These are phyloP conservation scores for barley (Hordeum vulgare) DNA, from an alignment of 176 grass and related monocot species.

Conservation along the genomic window MorexV3_pseudomolecules_assembly NC_058519.1:9270097-9270596, in stretches of 20 bases:
- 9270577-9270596: background rate
- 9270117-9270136: background rate
- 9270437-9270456: background rate
- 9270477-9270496: accelerated
- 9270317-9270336: background rate
- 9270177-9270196: accelerated
- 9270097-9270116: accelerated
- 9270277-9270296: accelerated
- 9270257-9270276: too few relatives aligned
- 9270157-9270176: background rate
- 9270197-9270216: too few relatives aligned
- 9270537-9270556: accelerated
- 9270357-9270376: background rate
- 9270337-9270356: background rate
- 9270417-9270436: background rate
- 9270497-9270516: background rate
- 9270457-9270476: background rate
- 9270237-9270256: too few relatives aligned
- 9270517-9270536: background rate
- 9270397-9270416: accelerated
- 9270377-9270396: background rate
- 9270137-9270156: background rate
- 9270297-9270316: background rate
- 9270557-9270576: background rate
- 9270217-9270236: too few relatives aligned